Base-by-base conservation (phyloP, 1,284 basidiomycete species). In the Ustilago loliicola region DNA sequence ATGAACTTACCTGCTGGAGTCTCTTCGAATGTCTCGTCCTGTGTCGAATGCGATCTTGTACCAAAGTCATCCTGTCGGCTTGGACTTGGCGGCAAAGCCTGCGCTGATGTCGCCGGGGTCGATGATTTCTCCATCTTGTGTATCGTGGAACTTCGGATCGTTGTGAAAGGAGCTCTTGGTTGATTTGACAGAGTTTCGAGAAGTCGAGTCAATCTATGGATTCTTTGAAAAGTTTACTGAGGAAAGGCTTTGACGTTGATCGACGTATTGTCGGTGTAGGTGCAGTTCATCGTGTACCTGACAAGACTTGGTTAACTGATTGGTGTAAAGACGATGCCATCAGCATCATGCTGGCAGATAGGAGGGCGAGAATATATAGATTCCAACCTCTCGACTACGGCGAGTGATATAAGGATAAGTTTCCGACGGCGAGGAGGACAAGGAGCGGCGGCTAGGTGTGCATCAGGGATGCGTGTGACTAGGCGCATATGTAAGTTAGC, bases 1-100 rank as follows among this genome's bases (percentile, higher is more conserved):
- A 1, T 27, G 11, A 19, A 65, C 63, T 53, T 38, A 59, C 63
- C 55, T 21, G 63, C 48, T 27, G 63, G 63, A 15, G 55, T 58
- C 6, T 65, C 29, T 23, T 58, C 56, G 7, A 32, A 15, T 42
- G 47, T 57, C 25, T 36, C 40, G 27, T 30, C 47, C 13, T n/a
- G 32, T 1, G 23, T 13, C 5, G 36, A 38, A 29, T 30, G 59
- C 30, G 27, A 34, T 23, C 11, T 36, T 19, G 52, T 42, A 10
- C 29, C 29, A 1, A 48, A 13, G 6, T 55, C 40, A n/a, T 55
- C 34, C 17, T 11, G 40, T 8, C 13, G 51, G 23, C 29, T 38
- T 13, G 51, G 15, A 47, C 4, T 36, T 19, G 13, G 32, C 21
- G 36, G 36, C 34, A 55, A 25, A 19, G 53, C 42, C 42, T 45